Evolutionary conservation across 2,329 filamentous ascomycete species (phyloP).

Genomic region (Zasmidium citrigriseum): DNA sequence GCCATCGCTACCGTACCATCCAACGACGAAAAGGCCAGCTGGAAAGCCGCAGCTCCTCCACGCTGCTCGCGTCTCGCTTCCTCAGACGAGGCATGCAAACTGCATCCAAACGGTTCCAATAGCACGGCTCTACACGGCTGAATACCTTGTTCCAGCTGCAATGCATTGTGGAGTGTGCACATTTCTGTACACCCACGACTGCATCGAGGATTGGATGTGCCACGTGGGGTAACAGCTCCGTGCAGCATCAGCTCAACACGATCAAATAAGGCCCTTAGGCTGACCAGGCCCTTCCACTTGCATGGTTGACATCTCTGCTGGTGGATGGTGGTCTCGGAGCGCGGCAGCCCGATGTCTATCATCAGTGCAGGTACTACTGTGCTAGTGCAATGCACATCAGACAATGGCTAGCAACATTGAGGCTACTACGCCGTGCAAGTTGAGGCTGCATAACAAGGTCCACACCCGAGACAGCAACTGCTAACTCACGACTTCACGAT

Average conservation of each 20-base stretch:
- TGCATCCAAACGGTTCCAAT: neutral
- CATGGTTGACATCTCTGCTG: too few species aligned
- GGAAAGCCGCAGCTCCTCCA: neutral
- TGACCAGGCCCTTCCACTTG: neutral
- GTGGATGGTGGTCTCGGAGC: neutral
- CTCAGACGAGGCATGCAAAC: neutral
- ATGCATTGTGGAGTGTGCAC: neutral
- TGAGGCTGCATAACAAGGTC: neutral
- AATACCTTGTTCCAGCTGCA: neutral
- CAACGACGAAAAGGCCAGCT: neutral
- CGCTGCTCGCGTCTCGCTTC: neutral
- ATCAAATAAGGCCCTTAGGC: neutral
- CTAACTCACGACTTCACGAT: neutral
- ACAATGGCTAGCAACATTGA: neutral
- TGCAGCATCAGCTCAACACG: neutral
- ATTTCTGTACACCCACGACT: neutral
- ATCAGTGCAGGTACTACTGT: neutral
- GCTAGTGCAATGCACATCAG: neutral
- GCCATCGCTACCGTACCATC: neutral
- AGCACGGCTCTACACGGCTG: neutral
- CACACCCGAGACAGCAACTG: neutral
- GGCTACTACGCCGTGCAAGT: neutral
- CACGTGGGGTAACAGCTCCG: slow-evolving; percentile 5
- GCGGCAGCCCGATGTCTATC: slow-evolving; percentile 1
- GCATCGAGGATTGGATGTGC: slow-evolving; percentile 1